A percentile compares a stretch with the other conserved stretches of the same genome.
Evolutionary conservation across 1,139 yeast species (phyloP).

Genomic region (Yamadazyma conglobata): DNA sequence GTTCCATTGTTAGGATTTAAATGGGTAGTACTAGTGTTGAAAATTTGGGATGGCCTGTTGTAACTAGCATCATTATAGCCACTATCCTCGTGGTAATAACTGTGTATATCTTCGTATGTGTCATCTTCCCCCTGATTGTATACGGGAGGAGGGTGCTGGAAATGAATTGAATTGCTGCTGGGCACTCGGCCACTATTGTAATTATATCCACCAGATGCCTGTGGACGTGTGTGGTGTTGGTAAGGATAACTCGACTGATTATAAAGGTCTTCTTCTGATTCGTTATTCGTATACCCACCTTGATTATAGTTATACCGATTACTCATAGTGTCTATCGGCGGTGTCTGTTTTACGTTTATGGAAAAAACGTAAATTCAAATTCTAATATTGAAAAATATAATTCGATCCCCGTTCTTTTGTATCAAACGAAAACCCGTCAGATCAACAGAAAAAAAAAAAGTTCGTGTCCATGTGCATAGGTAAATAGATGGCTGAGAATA

Average conservation of each 20-base stretch:
- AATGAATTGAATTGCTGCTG: constrained; percentile 23
- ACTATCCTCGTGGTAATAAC: constrained; percentile 15
- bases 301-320: constrained; percentile 8
- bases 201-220: constrained; percentile 13
- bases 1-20: constrained; percentile 10
- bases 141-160: constrained; percentile 34
- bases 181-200: constrained; percentile 8
- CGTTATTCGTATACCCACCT: constrained; percentile 1
- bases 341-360: too few species aligned
- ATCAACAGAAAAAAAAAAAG: constrained; percentile 5
- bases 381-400: too few species aligned
- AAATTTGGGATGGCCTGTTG: constrained; percentile 20
- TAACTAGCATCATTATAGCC: constrained; percentile 6
- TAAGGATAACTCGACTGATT: neutral
- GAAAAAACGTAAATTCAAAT: too few species aligned
- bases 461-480: constrained; percentile 6
- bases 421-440: too few species aligned
- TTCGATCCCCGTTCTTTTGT: constrained; percentile 1
- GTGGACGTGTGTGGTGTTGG: constrained; percentile 1
- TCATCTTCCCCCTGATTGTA: constrained; percentile 20
- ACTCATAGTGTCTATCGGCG: too few species aligned
- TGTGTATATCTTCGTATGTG: constrained; percentile 19
- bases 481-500: constrained; percentile 13
- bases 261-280: constrained; percentile 3
- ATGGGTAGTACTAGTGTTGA: constrained; percentile 21